Conservation (phyloP, 805 yeast species). For the Dipodascopsis uninucleata region DNA sequence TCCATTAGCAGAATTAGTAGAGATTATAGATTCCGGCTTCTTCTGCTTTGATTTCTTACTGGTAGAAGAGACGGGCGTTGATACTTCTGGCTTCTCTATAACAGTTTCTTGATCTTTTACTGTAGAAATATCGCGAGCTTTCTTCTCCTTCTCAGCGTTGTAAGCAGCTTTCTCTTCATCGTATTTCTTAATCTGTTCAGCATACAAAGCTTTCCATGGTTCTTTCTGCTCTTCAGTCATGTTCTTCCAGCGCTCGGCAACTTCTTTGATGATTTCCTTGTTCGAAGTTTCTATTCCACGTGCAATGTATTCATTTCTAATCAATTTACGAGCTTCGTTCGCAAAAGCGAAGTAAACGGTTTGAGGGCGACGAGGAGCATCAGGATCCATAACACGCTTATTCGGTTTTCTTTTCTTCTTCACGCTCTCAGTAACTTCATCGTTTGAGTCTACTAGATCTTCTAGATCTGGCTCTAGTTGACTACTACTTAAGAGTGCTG, state of each 20-base stretch:
- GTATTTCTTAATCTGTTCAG: constrained; percentile 45
- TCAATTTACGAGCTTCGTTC: constrained; percentile 64
- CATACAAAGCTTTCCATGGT: constrained; percentile 60
- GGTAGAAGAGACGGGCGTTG: background rate
- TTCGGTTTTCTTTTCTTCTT: constrained; percentile 39
- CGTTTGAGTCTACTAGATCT: constrained; percentile 6
- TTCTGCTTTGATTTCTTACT: constrained; percentile 6
- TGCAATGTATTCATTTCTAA: constrained; percentile 63
- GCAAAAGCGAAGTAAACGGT: constrained; percentile 81
- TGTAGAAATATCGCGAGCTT: too few species aligned
- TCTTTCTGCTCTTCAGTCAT: constrained; percentile 66
- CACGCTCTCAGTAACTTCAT: constrained; percentile 17
- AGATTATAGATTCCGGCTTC: constrained; percentile 2
- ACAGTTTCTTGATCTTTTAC: constrained; percentile 20
- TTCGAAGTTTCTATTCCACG: constrained; percentile 57
- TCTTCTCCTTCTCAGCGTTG: constrained; percentile 42
- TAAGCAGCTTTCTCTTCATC: constrained; percentile 47
- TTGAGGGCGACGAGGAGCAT: constrained; percentile 92
- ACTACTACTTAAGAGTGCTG: background rate
- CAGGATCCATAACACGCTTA: constrained; percentile 72
- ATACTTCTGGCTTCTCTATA: background rate
- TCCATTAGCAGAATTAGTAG: constrained; percentile 1
- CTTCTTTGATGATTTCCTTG: constrained; percentile 70
- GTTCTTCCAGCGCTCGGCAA: constrained; percentile 75
- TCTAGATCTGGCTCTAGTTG: constrained; percentile 15